Conservation (phyloP, 2,329 filamentous ascomycete species). For the Chrysoporthe austroafricana region DNA sequence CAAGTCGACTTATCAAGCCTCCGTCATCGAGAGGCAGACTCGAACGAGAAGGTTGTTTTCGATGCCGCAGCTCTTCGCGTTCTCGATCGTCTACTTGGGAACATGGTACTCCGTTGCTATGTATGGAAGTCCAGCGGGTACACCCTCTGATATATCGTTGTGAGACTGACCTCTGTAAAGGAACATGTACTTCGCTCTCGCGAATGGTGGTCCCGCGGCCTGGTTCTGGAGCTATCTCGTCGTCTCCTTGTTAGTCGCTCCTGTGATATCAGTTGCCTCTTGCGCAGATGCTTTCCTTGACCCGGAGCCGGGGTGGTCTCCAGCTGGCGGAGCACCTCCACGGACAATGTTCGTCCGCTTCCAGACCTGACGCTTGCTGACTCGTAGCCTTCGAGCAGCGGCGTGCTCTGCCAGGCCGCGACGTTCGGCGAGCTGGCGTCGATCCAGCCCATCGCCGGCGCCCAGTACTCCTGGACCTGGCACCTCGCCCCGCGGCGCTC, state of each 20-base stretch:
- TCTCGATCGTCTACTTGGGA: constrained; percentile 20
- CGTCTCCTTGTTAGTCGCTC: constrained; percentile 28
- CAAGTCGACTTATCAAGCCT: constrained; percentile 1
- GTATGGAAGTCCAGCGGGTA: background rate
- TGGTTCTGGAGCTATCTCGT: constrained; percentile 39
- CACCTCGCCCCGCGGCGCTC: constrained; percentile 6
- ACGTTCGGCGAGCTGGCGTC: constrained; percentile 46
- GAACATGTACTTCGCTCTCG: constrained; percentile 34
- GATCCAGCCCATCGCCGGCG: constrained; percentile 45
- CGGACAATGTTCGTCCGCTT: too few species aligned
- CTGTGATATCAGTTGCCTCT: background rate
- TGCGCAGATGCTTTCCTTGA: background rate
- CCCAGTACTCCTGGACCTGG: constrained; percentile 48
- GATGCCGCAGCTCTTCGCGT: constrained; percentile 15
- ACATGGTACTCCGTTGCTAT: constrained; percentile 13
- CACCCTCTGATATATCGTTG: background rate
- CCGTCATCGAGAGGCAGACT: constrained; percentile 20
- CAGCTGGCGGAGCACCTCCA: too few species aligned
- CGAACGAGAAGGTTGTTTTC: constrained; percentile 19
- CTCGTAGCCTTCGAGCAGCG: constrained; percentile 17
- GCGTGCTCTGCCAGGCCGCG: constrained; percentile 37
- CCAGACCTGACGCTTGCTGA: background rate
- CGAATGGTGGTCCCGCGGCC: constrained; percentile 39
- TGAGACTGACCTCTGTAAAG: background rate
- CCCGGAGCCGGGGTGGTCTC: too few species aligned